phyloP scores from a whole-genome alignment of 1,284 basidiomycete species.

The Violaceomyces palustris region DNA sequence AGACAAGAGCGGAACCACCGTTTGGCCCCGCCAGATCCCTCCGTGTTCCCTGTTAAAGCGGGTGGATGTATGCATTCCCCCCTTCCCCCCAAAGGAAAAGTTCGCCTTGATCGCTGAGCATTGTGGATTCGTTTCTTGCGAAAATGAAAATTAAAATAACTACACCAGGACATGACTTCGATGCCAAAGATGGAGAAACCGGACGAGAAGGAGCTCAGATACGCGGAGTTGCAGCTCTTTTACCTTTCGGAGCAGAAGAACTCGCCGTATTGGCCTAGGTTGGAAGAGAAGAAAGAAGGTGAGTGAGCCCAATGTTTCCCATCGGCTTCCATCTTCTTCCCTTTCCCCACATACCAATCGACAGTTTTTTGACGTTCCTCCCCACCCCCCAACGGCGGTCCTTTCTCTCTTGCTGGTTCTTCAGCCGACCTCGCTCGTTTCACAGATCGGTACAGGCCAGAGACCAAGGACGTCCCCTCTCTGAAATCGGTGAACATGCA shows the following conservation, averaged over 20 bases:
- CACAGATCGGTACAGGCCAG: conserved; percentile 42
- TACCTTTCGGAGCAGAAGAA: conserved; percentile 32
- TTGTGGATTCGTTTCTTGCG: background rate
- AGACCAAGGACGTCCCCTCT: conserved; percentile 27
- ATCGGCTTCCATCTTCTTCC: too few species aligned
- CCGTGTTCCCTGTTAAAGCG: too few species aligned
- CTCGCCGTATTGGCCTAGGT: conserved; percentile 26
- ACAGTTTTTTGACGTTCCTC: too few species aligned
- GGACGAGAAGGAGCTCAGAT: conserved; percentile 24
- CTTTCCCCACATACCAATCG: too few species aligned
- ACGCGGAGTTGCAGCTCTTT: conserved; percentile 31
- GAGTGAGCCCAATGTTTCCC: too few species aligned
- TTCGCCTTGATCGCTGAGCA: background rate
- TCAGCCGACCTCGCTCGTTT: conserved; percentile 31
- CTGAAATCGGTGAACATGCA: conserved; percentile 37
- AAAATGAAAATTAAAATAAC: background rate
- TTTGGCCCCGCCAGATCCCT: too few species aligned
- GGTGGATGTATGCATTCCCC: too few species aligned
- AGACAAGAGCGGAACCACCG: too few species aligned
- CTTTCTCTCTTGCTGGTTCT: background rate
- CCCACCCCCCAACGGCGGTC: too few species aligned
- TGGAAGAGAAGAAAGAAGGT: conserved; percentile 24
- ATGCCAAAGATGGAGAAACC: conserved; percentile 16
- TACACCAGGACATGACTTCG: background rate
- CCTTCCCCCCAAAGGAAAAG: too few species aligned